Conservation (phyloP, 1,284 basidiomycete genomes). For the Trametes versicolor region DNA sequence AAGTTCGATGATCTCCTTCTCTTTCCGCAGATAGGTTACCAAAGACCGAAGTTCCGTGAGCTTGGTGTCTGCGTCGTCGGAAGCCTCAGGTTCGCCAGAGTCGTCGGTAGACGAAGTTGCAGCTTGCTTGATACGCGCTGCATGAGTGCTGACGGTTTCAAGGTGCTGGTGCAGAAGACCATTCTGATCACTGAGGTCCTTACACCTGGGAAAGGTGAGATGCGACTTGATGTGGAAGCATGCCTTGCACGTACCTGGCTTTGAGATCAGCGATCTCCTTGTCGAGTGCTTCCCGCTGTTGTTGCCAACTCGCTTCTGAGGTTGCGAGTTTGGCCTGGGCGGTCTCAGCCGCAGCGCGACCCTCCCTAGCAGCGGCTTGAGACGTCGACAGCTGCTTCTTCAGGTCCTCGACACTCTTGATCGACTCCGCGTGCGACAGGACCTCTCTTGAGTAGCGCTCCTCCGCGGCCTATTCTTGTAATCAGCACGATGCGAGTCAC, state of each 20-base stretch:
- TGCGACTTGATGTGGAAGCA: background rate
- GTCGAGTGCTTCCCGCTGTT: constrained; percentile 80
- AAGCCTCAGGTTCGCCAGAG: constrained; percentile 53
- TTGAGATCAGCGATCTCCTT: constrained; percentile 82
- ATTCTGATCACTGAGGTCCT: constrained; percentile 85
- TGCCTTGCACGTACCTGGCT: constrained; percentile 58
- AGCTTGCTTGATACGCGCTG: constrained; percentile 78
- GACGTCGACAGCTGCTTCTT: constrained; percentile 67
- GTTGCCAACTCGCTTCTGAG: constrained; percentile 83
- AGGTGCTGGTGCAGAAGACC: constrained; percentile 84
- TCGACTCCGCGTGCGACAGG: constrained; percentile 84
- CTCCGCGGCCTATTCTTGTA: constrained; percentile 69
- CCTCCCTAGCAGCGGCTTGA: constrained; percentile 64
- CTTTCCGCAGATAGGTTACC: constrained; percentile 85
- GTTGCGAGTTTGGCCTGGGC: constrained; percentile 75
- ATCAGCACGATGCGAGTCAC: constrained; percentile 1
- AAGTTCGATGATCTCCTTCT: constrained; percentile 91
- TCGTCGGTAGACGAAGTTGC: constrained; percentile 59
- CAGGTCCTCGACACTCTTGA: constrained; percentile 75
- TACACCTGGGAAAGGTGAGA: constrained; percentile 57
- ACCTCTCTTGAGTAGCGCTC: constrained; percentile 84
- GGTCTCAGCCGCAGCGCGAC: constrained; percentile 71
- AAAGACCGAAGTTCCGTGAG: constrained; percentile 82
- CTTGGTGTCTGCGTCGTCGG: constrained; percentile 65
- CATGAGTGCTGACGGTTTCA: constrained; percentile 86